Base-by-base conservation (phyloP, 352 stramenopile genomes). In the Globisporangium apiculatum region DNA sequence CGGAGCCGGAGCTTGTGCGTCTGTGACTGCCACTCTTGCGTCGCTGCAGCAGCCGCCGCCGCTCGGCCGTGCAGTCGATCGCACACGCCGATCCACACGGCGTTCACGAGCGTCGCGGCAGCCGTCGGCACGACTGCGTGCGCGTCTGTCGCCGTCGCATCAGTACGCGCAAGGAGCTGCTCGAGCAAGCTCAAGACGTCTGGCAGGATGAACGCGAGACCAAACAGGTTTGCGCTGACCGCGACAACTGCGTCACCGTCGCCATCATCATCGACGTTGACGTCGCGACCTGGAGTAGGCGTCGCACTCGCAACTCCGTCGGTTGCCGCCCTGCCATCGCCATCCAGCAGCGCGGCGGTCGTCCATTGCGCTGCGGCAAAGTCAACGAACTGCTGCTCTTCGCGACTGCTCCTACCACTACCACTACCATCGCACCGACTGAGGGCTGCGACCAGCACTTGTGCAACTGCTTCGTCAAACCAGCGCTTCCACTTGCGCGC, bases 401-500 rank as follows among this genome's bases (percentile, higher is more conserved):
- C 65, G 18, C 50, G 18, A 54, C 1, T 31, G 52, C 31, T 55
- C 54, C 15, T 51, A n/a, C 45, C 36, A 15, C 49, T 55, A 9
- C 14, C 3, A 11, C 17, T 47, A 9, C 53, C 10, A 36, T 53
- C 18, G 51, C 31, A 18, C 14, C 60, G 47, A 10, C 62, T 61
- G 50, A 55, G 47, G 15, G 73, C 48, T 7, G 53, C 64, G 1
- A 66, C 40, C 6, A 87, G 11, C 5, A 73, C 62, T 41, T 72
- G 68, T 5, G 66, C 62, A 0, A 86, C 54, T 1, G 81, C 50
- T 53, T 87, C 77, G 36, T 83, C 58, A 12, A 75, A 71, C 80
- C 80, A 88, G 7, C 64, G 69, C 53, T 79, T 90, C 73, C 74
- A 88, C 31, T 69, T 71, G 31, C 69, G 71, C 11, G 72, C 41